phyloP scores from a whole-genome alignment of 192 early-diverging fungal species.

The Podila verticillata region DNA sequence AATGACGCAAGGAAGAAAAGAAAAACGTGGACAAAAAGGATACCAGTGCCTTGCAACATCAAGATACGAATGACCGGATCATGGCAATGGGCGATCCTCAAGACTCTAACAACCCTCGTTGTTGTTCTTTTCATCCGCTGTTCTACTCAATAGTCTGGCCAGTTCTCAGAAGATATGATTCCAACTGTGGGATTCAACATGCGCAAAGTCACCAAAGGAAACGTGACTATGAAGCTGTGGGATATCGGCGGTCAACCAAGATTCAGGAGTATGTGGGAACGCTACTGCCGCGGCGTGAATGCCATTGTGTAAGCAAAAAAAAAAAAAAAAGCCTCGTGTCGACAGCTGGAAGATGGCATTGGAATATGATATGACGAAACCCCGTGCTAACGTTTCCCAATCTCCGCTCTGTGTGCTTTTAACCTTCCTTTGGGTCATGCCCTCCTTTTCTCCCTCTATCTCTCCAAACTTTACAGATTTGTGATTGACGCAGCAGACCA shows the following conservation, averaged over 20 bases:
- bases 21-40: no score
- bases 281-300: slow-evolving; percentile 92
- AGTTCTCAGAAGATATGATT: slow-evolving; percentile 90
- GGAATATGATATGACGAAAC: no score
- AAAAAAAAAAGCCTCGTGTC: background rate
- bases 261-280: slow-evolving; percentile 97
- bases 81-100: background rate
- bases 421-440: background rate
- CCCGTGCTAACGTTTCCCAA: no score
- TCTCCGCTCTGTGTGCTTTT: no score
- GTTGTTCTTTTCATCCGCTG: background rate
- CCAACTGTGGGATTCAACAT: slow-evolving; percentile 99
- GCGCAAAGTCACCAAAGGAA: slow-evolving; percentile 93
- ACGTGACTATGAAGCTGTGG: slow-evolving; percentile 99
- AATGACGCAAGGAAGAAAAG: no score
- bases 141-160: slow-evolving; percentile 65
- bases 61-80: background rate
- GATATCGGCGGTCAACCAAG: slow-evolving; percentile 98
- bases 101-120: slow-evolving; percentile 1
- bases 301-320: slow-evolving; percentile 86
- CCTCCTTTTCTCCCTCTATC: slow-evolving; percentile 1
- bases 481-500: slow-evolving; percentile 97
- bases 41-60: no score
- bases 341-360: no score
- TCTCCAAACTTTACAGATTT: slow-evolving; percentile 66